These are phyloP conservation scores for Lojkania enalia DNA, from an alignment of 2,329 filamentous ascomycete species.

Conservation along the genomic window DNA sequence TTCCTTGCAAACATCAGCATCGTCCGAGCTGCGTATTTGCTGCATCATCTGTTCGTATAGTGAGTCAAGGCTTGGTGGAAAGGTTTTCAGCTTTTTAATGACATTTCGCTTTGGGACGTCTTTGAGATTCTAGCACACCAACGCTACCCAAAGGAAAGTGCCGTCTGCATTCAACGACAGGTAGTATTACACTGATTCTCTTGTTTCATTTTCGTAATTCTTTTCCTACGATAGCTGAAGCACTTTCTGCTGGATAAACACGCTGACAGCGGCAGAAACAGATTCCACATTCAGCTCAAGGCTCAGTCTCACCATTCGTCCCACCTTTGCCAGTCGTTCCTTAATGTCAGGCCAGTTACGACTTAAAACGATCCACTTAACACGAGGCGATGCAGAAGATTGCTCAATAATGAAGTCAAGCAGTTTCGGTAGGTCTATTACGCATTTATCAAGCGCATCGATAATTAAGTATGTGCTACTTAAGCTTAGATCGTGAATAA, in stretches of 20 bases:
- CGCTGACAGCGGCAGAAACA: slow-evolving; percentile 38
- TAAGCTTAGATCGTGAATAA: slow-evolving; percentile 41
- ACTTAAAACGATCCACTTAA: slow-evolving; percentile 7
- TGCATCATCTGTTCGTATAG: slow-evolving; percentile 48
- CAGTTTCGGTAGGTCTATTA: slow-evolving; percentile 1
- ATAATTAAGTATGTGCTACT: background rate
- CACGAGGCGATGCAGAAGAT: background rate
- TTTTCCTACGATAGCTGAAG: slow-evolving; percentile 25
- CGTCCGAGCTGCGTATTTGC: slow-evolving; percentile 29
- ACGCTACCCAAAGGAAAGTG: too few relatives aligned
- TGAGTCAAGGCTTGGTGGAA: slow-evolving; percentile 41
- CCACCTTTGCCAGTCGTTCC: slow-evolving; percentile 22
- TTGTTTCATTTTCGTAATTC: slow-evolving; percentile 39
- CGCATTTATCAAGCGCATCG: slow-evolving; percentile 2
- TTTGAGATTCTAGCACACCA: slow-evolving; percentile 44
- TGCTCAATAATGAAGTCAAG: slow-evolving; percentile 3
- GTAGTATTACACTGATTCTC: slow-evolving; percentile 25
- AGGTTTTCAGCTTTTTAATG: slow-evolving; percentile 18
- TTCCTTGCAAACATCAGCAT: slow-evolving; percentile 35
- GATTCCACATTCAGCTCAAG: slow-evolving; percentile 40
- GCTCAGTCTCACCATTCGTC: slow-evolving; percentile 25
- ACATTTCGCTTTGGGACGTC: slow-evolving; percentile 16
- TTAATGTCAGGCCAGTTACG: slow-evolving; percentile 33
- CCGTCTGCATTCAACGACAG: slow-evolving; percentile 37
- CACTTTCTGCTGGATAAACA: slow-evolving; percentile 45